Conservation (phyloP, 2,329 filamentous ascomycete species). For the Microsporum audouinii region DNA sequence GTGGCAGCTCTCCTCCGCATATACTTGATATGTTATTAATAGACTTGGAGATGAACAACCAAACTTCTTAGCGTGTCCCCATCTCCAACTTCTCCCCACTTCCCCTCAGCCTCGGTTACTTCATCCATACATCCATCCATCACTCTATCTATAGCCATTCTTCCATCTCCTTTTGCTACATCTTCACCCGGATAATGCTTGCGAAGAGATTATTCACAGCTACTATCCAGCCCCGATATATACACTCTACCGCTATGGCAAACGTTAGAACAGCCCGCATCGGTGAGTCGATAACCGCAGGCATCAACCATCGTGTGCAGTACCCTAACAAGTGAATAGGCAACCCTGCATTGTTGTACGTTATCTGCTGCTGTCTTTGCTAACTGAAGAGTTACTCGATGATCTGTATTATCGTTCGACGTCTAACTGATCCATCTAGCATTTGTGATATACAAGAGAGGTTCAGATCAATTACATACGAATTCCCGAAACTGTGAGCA, state of each 20-base stretch:
- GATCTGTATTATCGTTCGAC: background rate
- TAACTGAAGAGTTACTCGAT: background rate
- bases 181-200: background rate
- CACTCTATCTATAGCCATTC: background rate
- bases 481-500: slow-evolving; percentile 66
- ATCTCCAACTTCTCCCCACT: background rate
- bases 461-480: slow-evolving; percentile 70
- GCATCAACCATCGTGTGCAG: background rate
- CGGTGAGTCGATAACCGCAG: background rate
- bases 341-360: slow-evolving; percentile 39
- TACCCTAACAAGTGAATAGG: slow-evolving; percentile 18
- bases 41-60: background rate
- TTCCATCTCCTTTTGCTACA: background rate
- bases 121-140: background rate
- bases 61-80: background rate
- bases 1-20: no score
- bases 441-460: slow-evolving; percentile 94
- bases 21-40: no score
- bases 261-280: background rate
- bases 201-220: background rate
- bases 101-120: background rate
- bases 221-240: background rate
- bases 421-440: slow-evolving; percentile 36
- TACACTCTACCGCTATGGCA: background rate
- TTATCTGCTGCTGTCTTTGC: background rate